Conservation (phyloP, 495 filamentous ascomycete genomes). For the Trichoderma asperelloides region DNA sequence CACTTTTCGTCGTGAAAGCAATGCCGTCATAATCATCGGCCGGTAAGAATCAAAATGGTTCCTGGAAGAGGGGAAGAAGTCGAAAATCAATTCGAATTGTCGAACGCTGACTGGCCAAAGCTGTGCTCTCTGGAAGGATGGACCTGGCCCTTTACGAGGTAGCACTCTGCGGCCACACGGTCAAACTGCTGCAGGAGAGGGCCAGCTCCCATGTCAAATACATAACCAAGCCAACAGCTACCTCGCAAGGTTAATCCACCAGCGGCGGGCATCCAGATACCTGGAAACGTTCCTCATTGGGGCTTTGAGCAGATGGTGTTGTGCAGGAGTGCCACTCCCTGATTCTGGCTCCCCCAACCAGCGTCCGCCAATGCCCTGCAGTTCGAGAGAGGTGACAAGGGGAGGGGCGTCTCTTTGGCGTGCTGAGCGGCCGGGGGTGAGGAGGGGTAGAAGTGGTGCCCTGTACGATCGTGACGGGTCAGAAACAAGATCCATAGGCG, state of each 20-base stretch:
- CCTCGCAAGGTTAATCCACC: conserved; percentile 3
- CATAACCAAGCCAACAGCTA: background rate
- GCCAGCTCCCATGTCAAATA: background rate
- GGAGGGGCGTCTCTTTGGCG: conserved; percentile 4
- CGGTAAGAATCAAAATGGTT: background rate
- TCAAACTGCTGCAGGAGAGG: background rate
- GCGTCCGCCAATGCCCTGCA: background rate
- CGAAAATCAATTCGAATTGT: background rate
- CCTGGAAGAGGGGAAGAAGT: background rate
- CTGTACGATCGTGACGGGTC: conserved; percentile 7
- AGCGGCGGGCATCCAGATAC: conserved; percentile 5
- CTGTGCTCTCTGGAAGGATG: background rate
- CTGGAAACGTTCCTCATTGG: conserved; percentile 5
- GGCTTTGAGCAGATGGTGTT: background rate
- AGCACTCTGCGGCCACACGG: background rate
- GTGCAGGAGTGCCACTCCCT: conserved; percentile 5
- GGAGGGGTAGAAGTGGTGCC: conserved; percentile 1
- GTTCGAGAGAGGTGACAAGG: background rate
- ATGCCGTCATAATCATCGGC: background rate
- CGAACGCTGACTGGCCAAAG: background rate
- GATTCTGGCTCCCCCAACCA: background rate
- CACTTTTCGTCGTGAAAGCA: too few species aligned
- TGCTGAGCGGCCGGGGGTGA: background rate
- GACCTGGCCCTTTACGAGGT: background rate
- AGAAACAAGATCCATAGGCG: conserved; percentile 6